Percentiles rank a stretch among this genome's conserved stretches.
Conservation (phyloP, 148 eudicot genomes). For the Rhododendron simsii region DNA sequence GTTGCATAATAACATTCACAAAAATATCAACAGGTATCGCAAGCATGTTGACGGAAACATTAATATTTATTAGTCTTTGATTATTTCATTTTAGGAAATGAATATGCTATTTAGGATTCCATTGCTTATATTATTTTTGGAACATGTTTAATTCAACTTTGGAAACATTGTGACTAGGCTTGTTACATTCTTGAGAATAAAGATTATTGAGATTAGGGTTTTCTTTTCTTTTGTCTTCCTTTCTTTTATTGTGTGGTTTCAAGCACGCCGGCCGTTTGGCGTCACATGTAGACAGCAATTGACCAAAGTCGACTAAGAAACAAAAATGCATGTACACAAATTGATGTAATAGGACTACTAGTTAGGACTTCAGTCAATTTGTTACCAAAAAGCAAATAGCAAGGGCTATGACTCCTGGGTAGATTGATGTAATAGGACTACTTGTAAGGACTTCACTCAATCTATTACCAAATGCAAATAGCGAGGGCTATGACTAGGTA, state of each 20-base stretch:
- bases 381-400: neutral
- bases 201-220: no score
- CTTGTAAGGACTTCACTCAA: neutral
- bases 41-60: neutral
- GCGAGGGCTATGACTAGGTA: neutral
- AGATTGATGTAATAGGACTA: neutral
- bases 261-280: no score
- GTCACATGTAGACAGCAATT: neutral
- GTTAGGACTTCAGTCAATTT: neutral
- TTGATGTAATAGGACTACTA: neutral
- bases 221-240: no score
- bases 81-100: no score
- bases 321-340: neutral
- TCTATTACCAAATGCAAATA: neutral
- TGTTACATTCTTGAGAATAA: no score
- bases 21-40: neutral
- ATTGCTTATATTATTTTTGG: no score
- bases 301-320: neutral
- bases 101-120: no score
- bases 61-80: no score
- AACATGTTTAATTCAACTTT: no score
- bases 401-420: neutral
- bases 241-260: no score
- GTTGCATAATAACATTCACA: neutral
- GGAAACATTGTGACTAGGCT: no score